Evolutionary conservation across 345 rosid species (phyloP).

Genomic region (Brassica juncea): DNA sequence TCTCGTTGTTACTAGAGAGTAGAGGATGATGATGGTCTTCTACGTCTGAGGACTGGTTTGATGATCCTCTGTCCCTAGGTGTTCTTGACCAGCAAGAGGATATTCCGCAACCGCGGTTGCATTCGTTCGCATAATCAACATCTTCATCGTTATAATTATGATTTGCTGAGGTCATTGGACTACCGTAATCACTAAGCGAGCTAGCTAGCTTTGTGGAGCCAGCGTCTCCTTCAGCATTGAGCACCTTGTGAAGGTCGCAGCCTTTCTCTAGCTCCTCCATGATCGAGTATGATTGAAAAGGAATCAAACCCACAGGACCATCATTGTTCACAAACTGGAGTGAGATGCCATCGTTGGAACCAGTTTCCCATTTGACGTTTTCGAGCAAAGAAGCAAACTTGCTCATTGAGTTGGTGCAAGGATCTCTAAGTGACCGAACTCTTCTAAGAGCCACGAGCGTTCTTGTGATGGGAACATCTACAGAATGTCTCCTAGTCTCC

Average conservation of each 20-base stretch:
- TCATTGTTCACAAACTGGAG: constrained; percentile 47
- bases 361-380: constrained; percentile 86
- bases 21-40: constrained; percentile 62
- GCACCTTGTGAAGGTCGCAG: constrained; percentile 37
- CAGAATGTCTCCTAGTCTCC: constrained; percentile 84
- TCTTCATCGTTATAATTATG: constrained; percentile 64
- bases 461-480: constrained; percentile 87
- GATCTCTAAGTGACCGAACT: constrained; percentile 93
- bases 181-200: constrained; percentile 55
- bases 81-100: constrained; percentile 89
- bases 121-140: constrained; percentile 42
- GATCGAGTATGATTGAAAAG: constrained; percentile 35
- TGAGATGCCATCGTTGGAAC: constrained; percentile 71
- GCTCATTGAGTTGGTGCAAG: constrained; percentile 91
- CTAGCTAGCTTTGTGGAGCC: constrained; percentile 33
- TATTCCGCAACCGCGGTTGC: constrained; percentile 63
- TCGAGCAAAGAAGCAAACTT: constrained; percentile 81
- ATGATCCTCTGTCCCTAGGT: constrained; percentile 67
- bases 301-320: constrained; percentile 34
- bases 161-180: constrained; percentile 53
- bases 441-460: constrained; percentile 88
- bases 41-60: constrained; percentile 60
- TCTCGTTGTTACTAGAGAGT: constrained; percentile 47
- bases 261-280: constrained; percentile 46
- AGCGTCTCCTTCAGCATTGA: constrained; percentile 28